phyloP scores from a whole-genome alignment of 2,329 filamentous ascomycete genomes.

The Cryphonectria japonica region DNA sequence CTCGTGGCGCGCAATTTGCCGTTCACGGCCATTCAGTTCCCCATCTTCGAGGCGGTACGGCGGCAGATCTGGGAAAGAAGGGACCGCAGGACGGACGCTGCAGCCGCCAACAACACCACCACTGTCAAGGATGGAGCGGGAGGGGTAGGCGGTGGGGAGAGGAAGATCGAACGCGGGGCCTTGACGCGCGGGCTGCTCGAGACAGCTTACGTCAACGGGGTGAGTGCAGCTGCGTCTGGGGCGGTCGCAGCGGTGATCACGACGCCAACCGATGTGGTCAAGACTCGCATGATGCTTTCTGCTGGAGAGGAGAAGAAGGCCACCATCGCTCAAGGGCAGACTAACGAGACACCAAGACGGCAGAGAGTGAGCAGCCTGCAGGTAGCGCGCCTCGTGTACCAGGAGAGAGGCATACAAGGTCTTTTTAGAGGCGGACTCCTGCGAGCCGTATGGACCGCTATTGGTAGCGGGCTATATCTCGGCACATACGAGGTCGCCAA shows the following conservation, averaged over 20 bases:
- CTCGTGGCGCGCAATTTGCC: constrained; percentile 82
- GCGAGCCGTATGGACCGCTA: constrained; percentile 77
- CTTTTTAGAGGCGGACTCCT: constrained; percentile 78
- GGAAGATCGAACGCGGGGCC: constrained; percentile 23
- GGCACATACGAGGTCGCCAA: constrained; percentile 84
- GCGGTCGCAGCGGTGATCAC: constrained; percentile 78
- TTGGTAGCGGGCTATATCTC: constrained; percentile 83
- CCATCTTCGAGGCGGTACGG: constrained; percentile 77
- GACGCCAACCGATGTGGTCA: constrained; percentile 86
- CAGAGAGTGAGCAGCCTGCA: constrained; percentile 52
- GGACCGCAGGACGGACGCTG: constrained; percentile 33
- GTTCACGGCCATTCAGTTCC: constrained; percentile 87
- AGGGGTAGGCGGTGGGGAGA: constrained; percentile 41
- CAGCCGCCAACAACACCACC: background rate
- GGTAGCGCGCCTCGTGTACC: constrained; percentile 68
- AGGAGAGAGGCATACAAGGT: constrained; percentile 70
- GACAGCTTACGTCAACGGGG: constrained; percentile 71
- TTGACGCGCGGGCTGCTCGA: constrained; percentile 55
- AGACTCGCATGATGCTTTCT: constrained; percentile 85
- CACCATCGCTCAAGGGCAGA: constrained; percentile 33
- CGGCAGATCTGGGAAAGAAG: constrained; percentile 50
- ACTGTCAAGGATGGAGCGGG: constrained; percentile 30
- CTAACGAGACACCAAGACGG: constrained; percentile 38
- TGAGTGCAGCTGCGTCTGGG: constrained; percentile 75
- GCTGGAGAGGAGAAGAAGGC: constrained; percentile 47